Evolutionary conservation across 257 asterid genomes (phyloP).

Genomic region (Galeopsis tetrahit): DNA sequence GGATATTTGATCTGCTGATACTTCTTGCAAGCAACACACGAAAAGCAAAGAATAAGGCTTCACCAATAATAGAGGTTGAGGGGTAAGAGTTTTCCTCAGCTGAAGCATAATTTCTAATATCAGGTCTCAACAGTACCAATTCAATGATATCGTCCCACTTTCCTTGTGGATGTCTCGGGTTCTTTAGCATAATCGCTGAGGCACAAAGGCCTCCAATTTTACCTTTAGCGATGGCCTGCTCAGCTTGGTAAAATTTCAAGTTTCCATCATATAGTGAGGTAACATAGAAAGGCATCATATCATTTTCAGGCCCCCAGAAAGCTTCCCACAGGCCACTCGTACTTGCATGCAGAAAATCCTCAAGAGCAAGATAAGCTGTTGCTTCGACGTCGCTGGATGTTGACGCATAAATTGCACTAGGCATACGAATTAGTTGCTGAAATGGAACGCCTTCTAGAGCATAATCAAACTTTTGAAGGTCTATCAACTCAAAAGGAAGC

Average conservation of each 20-base stretch:
- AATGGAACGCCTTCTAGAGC: conserved; percentile 88
- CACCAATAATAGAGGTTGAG: conserved; percentile 53
- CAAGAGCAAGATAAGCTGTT: conserved; percentile 87
- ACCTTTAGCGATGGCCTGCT: conserved; percentile 84
- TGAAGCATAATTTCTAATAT: conserved; percentile 54
- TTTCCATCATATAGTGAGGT: conserved; percentile 68
- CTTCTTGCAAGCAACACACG: conserved; percentile 90
- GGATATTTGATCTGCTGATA: conserved; percentile 78
- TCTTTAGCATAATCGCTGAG: conserved; percentile 85
- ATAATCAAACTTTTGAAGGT: conserved; percentile 93
- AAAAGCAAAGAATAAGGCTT: conserved; percentile 86
- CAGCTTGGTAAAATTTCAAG: conserved; percentile 83
- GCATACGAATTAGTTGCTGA: conserved; percentile 94
- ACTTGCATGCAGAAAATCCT: conserved; percentile 88
- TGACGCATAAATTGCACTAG: conserved; percentile 78
- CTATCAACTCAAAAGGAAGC: conserved; percentile 89
- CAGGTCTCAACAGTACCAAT: conserved; percentile 78
- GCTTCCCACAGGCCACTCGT: conserved; percentile 87
- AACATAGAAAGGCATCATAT: conserved; percentile 72
- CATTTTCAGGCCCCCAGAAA: conserved; percentile 80
- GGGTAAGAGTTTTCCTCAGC: conserved; percentile 52
- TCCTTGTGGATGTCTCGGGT: conserved; percentile 96
- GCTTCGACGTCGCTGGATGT: conserved; percentile 68
- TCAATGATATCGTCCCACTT: conserved; percentile 96
- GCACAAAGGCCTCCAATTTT: conserved; percentile 82